Conservation (phyloP, 2,329 filamentous ascomycete species). For the Nannizziopsis barbatae region DNA sequence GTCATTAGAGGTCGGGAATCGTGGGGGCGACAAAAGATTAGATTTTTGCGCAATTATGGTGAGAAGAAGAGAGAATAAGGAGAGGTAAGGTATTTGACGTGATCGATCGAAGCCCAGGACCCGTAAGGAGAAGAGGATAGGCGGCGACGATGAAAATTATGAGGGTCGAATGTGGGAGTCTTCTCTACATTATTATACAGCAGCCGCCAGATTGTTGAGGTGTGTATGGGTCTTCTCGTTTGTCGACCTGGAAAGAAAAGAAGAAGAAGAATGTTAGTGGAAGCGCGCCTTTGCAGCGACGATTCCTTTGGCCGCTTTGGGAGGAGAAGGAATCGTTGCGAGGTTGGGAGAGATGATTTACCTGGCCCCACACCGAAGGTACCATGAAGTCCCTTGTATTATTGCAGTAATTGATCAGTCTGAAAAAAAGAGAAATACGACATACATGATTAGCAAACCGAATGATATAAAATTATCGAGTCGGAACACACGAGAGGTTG, state of each 20-base stretch:
- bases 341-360: slow-evolving; percentile 28
- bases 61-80: too few species aligned
- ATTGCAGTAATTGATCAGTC: slow-evolving; percentile 96
- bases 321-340: neutral
- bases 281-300: neutral
- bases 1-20: neutral
- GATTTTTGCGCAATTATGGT: too few species aligned
- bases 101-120: neutral
- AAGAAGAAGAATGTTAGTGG: slow-evolving; percentile 16
- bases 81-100: too few species aligned
- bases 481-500: too few species aligned
- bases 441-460: slow-evolving; percentile 14
- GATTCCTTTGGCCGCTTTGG: too few species aligned
- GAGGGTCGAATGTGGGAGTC: slow-evolving; percentile 10
- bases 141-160: slow-evolving; percentile 11
- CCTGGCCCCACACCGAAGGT: slow-evolving; percentile 84
- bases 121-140: slow-evolving; percentile 1
- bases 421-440: slow-evolving; percentile 31
- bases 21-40: neutral
- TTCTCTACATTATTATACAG: slow-evolving; percentile 79
- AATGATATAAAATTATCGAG: too few species aligned
- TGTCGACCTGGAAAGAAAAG: slow-evolving; percentile 54
- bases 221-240: slow-evolving; percentile 95
- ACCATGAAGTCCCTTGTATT: slow-evolving; percentile 99
- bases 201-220: slow-evolving; percentile 86